These are phyloP conservation scores for Theobroma grandiflorum DNA, from an alignment of 441 rosid genomes.

Conservation along the genomic window DNA sequence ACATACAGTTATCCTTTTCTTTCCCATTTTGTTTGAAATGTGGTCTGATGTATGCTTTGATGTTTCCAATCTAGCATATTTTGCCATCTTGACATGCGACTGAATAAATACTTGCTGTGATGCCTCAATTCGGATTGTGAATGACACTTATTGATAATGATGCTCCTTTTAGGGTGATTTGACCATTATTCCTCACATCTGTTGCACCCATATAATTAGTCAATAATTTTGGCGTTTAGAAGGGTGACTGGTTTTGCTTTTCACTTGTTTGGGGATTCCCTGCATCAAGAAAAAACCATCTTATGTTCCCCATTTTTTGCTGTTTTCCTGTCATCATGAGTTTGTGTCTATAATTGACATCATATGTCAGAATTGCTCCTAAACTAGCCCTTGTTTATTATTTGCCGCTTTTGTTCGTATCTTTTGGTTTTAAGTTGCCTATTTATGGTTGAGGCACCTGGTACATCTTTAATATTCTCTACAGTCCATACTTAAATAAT, in stretches of 20 bases:
- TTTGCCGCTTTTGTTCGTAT: neutral
- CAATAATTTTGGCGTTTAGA: neutral
- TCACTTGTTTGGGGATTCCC: conserved; percentile 1
- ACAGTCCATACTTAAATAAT: neutral
- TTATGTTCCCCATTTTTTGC: neutral
- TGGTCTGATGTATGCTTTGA: neutral
- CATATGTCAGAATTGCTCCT: neutral
- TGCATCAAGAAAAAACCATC: neutral
- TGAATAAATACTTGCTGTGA: neutral
- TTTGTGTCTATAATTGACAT: neutral
- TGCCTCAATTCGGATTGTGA: neutral
- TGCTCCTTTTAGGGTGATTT: neutral
- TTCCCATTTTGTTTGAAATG: neutral
- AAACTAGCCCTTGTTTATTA: neutral
- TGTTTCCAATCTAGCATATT: conserved; percentile 7
- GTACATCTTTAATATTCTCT: neutral
- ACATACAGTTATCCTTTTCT: neutral
- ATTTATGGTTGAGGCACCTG: conserved; percentile 3
- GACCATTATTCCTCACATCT: neutral
- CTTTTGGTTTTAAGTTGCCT: neutral
- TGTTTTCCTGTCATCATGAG: neutral
- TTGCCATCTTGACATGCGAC: neutral
- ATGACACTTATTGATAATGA: neutral
- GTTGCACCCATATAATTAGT: neutral
- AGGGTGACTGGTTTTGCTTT: neutral